Evolutionary conservation across 2,329 filamentous ascomycete genomes (phyloP).

Genomic region (Pyrenophora graminea): DNA sequence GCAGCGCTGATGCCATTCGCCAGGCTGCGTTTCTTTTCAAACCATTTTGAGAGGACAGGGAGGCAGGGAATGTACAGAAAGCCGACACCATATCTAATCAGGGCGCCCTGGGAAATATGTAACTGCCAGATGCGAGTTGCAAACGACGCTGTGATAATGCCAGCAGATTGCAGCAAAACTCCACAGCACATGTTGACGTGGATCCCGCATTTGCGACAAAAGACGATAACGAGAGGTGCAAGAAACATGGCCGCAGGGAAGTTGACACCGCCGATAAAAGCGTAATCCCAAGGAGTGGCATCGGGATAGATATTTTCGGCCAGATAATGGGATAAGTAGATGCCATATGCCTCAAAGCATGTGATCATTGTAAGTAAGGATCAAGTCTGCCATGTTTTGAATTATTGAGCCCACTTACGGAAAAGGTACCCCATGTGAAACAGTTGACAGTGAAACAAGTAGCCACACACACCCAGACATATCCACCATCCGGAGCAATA

Average conservation of each 20-base stretch:
- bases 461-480: conserved; percentile 23
- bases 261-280: conserved; percentile 48
- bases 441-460: conserved; percentile 14
- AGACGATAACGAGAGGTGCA: conserved; percentile 39
- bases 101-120: conserved; percentile 48
- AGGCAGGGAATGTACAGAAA: conserved; percentile 48
- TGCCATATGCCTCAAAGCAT: conserved; percentile 40
- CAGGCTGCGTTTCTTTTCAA: conserved; percentile 44
- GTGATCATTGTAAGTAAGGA: background rate
- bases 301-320: conserved; percentile 39
- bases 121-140: conserved; percentile 47
- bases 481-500: conserved; percentile 20
- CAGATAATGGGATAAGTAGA: conserved; percentile 52
- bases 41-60: conserved; percentile 51
- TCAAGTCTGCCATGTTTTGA: too few species aligned
- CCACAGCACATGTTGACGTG: conserved; percentile 40
- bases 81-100: conserved; percentile 49
- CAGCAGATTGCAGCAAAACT: conserved; percentile 37
- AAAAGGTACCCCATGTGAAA: conserved; percentile 25
- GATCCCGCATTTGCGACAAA: conserved; percentile 32
- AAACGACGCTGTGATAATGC: conserved; percentile 47
- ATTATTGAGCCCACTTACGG: conserved; percentile 5
- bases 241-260: conserved; percentile 44
- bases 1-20: conserved; percentile 49
- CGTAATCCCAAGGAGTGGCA: conserved; percentile 45